These are phyloP conservation scores for Asterochloris sp. DNA, from an alignment of 139 green algal species.

Conservation along the genomic window DNA sequence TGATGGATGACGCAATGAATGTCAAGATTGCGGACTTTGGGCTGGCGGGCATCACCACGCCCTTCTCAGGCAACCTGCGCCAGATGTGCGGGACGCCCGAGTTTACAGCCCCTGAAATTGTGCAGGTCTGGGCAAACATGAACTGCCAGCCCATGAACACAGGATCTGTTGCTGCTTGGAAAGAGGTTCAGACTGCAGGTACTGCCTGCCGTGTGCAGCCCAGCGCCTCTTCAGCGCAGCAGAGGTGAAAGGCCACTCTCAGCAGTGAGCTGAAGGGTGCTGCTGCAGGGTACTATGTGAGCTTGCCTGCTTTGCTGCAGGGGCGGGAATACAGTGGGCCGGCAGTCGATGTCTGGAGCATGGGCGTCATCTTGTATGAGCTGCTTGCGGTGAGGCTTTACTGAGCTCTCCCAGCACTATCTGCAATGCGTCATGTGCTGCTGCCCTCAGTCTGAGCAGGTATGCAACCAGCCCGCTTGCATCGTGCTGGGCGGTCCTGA, in stretches of 20 bases:
- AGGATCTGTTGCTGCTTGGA: no score
- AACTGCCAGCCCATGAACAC: no score
- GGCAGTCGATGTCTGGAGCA: conserved; percentile 34
- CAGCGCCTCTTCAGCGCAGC: no score
- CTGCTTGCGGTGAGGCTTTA: conserved; percentile 12
- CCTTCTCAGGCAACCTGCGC: conserved; percentile 35
- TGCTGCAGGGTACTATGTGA: no score
- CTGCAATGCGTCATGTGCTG: no score
- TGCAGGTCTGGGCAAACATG: not conserved
- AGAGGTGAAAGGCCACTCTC: no score
- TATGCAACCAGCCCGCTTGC: no score
- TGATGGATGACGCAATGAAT: conserved; percentile 56
- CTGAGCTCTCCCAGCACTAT: not conserved
- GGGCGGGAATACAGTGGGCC: conserved; percentile 19
- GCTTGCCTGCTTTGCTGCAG: not conserved
- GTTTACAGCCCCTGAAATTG: conserved; percentile 63
- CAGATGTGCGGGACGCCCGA: conserved; percentile 42
- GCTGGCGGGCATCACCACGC: conserved; percentile 56
- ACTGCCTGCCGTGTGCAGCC: no score
- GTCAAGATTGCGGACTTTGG: conserved; percentile 75
- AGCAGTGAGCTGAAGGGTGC: no score
- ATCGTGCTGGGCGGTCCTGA: no score
- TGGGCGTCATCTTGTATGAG: conserved; percentile 40
- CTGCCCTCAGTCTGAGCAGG: no score
- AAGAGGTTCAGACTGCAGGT: no score